Conservation (phyloP, 164 flowering plant genomes). For the Akebia trifoliata region DNA sequence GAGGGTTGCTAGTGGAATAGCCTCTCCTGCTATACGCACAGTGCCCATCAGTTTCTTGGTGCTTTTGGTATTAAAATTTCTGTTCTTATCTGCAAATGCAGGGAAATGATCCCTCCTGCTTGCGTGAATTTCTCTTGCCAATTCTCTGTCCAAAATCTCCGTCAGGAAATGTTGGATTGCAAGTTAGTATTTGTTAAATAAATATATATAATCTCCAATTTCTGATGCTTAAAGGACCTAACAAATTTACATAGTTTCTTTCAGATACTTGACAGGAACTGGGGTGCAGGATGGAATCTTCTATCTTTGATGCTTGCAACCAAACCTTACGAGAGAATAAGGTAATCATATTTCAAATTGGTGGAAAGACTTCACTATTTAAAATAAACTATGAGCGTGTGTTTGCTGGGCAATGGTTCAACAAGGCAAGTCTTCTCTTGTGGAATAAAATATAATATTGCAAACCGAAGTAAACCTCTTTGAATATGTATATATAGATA, state of each 20-base stretch:
- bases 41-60: not conserved
- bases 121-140: conserved; percentile 82
- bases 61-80: no score
- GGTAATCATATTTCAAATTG: conserved; percentile 35
- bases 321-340: conserved; percentile 69
- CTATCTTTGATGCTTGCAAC: conserved; percentile 75
- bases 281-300: conserved; percentile 99
- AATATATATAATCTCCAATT: not conserved
- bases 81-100: conserved; percentile 25
- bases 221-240: conserved; percentile 10
- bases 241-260: conserved; percentile 13
- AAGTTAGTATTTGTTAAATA: conserved; percentile 39
- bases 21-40: not conserved
- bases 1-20: not conserved
- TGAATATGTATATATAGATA: not conserved
- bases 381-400: not conserved
- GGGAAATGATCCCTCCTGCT: conserved; percentile 94
- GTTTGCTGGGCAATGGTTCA: not conserved
- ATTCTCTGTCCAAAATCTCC: conserved; percentile 50
- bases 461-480: no score
- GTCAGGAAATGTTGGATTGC: conserved; percentile 73
- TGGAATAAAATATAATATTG: no score
- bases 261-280: conserved; percentile 94
- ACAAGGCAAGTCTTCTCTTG: not conserved
- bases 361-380: not conserved